Base-by-base conservation (phyloP, 179 eudicot genomes). In the Drosera spatulata region DNA sequence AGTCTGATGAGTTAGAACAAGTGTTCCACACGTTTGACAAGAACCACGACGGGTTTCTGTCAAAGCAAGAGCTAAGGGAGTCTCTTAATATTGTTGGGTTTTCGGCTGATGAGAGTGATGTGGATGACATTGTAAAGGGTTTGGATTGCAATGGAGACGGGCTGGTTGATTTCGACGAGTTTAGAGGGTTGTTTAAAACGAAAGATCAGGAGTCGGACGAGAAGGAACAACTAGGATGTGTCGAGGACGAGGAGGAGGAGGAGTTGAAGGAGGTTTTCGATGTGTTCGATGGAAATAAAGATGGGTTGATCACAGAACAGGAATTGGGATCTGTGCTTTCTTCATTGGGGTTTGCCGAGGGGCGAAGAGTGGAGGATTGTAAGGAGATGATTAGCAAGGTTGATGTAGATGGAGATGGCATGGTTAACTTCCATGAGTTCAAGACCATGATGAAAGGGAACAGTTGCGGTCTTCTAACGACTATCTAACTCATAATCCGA, bases 341-440 rank as follows among this genome's bases (percentile, higher is more conserved):
- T 41, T 79, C 86, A 5, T 45, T 84, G 65, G 86, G 89, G 39
- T 56, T 81, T 41, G 75, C 62, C n/a, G 72, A 81, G 56, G 85
- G 89, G 11, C 72, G 47, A 10, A 60, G 58, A 61, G 44, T 69
- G 39, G 86, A 79, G 22, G 73, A 71, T 61, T 81, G 82, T 55
- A 69, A 58, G 62, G 79, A 77, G 71, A 84, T 84, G 91, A 84
- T 84, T 58, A 63, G 62, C 53, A 81, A 73, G 50, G 86, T 84
- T 33, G 91, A 84, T 67, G 57, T 69, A 46, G 91, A 84, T 75
- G 91, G 91, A 22, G 91, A 84, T 84, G 91, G 86, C 12, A 84
- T 77, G 84, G 82, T 84, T 48, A 71, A 73, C 22, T 81, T 75
- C 68, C 65, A 71, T 55, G 91, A 84, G 68, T 84, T 84, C 48